Conservation (phyloP, 139 green algal species). For the Haematococcus sp. region DNA sequence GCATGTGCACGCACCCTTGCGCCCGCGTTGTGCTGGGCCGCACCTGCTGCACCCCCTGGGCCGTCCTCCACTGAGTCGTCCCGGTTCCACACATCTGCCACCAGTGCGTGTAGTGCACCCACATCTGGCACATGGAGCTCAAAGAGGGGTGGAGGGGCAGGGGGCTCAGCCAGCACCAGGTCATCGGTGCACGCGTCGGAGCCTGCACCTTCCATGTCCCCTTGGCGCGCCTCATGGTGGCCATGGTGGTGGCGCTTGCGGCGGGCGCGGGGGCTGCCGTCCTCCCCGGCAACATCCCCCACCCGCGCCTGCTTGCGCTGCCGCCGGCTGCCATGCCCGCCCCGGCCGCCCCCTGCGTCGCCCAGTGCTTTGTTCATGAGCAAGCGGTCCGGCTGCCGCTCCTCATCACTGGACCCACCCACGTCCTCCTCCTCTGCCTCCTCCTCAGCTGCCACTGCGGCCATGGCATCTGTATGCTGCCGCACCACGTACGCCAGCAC, state of each 20-base stretch:
- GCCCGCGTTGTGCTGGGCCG: not conserved
- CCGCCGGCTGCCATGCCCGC: too few relatives aligned
- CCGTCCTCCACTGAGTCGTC: slow-evolving; percentile 12
- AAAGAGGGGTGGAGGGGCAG: slow-evolving; percentile 5
- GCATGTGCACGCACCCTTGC: not conserved
- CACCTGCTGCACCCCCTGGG: not conserved
- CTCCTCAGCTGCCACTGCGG: slow-evolving; percentile 1
- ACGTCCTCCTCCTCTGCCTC: slow-evolving; percentile 32
- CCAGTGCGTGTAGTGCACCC: slow-evolving; percentile 6
- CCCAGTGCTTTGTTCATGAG: not conserved
- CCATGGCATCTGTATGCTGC: slow-evolving; percentile 10
- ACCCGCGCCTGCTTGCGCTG: not conserved
- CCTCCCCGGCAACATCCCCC: not conserved
- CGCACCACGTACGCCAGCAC: slow-evolving; percentile 46
- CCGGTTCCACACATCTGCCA: slow-evolving; percentile 25
- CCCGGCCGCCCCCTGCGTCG: not conserved
- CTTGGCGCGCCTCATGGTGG: too few relatives aligned
- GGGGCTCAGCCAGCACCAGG: not conserved
- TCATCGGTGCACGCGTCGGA: too few relatives aligned
- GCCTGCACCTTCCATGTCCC: too few relatives aligned
- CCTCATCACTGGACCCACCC: slow-evolving; percentile 1
- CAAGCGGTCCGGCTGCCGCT: not conserved
- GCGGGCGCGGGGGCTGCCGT: too few relatives aligned
- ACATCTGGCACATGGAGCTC: slow-evolving; percentile 7
- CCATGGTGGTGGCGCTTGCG: too few relatives aligned